phyloP scores from a whole-genome alignment of 768 basidiomycete species.

The Crassisporium funariophilum region DNA sequence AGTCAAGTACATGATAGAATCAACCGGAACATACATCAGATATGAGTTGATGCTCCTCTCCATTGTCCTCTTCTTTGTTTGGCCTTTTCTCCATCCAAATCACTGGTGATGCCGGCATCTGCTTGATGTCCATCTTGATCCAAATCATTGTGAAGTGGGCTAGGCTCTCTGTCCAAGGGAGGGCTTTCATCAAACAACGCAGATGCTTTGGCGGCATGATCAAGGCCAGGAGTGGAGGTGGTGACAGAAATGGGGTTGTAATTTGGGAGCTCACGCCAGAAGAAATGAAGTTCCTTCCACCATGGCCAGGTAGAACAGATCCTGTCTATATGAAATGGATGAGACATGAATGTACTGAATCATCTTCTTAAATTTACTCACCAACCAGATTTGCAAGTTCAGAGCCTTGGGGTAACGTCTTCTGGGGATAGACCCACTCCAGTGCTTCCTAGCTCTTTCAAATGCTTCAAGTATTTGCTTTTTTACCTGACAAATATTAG shows the following conservation, averaged over 20 bases:
- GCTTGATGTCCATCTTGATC: too few species aligned
- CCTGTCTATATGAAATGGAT: conserved; percentile 2
- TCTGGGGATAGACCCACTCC: conserved; percentile 19
- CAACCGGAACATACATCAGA: too few species aligned
- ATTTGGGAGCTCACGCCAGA: conserved; percentile 31
- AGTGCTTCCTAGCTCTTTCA: conserved; percentile 16
- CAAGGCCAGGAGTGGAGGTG: conserved; percentile 17
- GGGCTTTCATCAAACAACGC: too few species aligned
- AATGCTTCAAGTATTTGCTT: conserved; percentile 14
- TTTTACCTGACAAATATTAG: conserved; percentile 21
- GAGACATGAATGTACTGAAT: neutral
- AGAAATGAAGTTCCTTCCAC: conserved; percentile 29
- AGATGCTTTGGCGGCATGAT: conserved; percentile 18
- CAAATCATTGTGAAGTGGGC: too few species aligned
- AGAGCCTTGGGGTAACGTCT: conserved; percentile 5
- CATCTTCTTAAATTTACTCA: conserved; percentile 1
- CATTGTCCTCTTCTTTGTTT: too few species aligned
- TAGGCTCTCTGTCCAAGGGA: too few species aligned
- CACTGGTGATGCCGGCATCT: too few species aligned
- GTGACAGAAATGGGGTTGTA: conserved; percentile 28
- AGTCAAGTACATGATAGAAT: too few species aligned
- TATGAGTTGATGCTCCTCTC: too few species aligned
- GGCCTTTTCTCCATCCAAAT: too few species aligned
- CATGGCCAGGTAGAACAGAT: conserved; percentile 25
- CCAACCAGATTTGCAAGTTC: conserved; percentile 19